Evolutionary conservation across 306 rosid species (phyloP), one percentile per base, ranked within the genome.

Genomic region (Comarum palustre): DNA sequence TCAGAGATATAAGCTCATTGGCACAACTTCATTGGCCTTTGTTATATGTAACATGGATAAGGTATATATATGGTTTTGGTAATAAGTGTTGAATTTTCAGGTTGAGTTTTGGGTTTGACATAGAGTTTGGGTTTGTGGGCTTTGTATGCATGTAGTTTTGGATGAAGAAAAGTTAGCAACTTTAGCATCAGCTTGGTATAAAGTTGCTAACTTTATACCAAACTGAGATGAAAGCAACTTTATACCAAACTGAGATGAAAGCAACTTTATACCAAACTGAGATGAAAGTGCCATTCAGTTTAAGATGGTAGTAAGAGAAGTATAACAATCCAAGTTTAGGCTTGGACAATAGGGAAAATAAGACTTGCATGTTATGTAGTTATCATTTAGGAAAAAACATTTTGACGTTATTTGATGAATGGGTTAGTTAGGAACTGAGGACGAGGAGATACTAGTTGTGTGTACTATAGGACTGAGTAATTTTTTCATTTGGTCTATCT

Each of bases 21-120:
- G 90, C 47, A 88, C 96, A 32, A 91, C 96, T 0, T 85, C 99
- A 6, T 89, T 95, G 36, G 99, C 99, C n/a, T 91, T 95, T 39
- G 88, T 95, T 75, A 81, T 95, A 63, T 95, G 97, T 47, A 95
- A 91, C 87, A 95, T 95, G 99, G 97, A 95, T 68, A 95, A 95
- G 96, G 99, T 94, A 54, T 94, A 48, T 20, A 17, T 0, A 8
- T 19, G 3, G 32, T 20, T 69, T 51, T 65, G 6, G 22, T 75
- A 67, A n/a, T 8, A 10, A 34, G 27, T 46, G 19, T 43, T 59
- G 31, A 5, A 32, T 29, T 73, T 20, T 62, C 22, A 42, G 5
- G 19, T 64, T 39, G 11, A 57, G 45, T 6, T 27, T 72, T 58
- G 68, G 29, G 31, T 19, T 14, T 48, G 60, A n/a, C 27, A 20